Conservation (phyloP, 352 stramenopile genomes). For the Globisporangium splendens region DNA sequence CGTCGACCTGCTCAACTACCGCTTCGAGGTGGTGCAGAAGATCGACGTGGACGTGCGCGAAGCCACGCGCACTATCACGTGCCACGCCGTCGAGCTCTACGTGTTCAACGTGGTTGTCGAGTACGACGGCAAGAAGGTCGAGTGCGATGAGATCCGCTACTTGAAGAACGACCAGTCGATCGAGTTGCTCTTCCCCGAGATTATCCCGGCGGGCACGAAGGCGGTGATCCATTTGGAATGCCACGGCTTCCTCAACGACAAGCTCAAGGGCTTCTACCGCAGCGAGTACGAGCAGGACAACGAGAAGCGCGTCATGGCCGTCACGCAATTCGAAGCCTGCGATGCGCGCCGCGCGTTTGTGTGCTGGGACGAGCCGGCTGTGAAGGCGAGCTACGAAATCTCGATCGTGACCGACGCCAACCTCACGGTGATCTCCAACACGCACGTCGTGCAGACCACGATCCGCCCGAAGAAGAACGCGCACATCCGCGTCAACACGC, state of each 20-base stretch:
- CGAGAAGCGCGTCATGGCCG: slow-evolving; percentile 93
- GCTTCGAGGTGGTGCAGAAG: slow-evolving; percentile 65
- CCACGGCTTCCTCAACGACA: slow-evolving; percentile 83
- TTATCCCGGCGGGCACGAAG: slow-evolving; percentile 26
- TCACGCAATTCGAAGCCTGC: slow-evolving; percentile 81
- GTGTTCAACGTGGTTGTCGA: slow-evolving; percentile 66
- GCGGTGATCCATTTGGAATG: slow-evolving; percentile 46
- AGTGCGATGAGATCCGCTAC: slow-evolving; percentile 57
- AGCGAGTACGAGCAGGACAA: slow-evolving; percentile 90
- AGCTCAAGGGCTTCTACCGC: slow-evolving; percentile 97
- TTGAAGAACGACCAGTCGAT: slow-evolving; percentile 50
- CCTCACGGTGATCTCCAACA: slow-evolving; percentile 95
- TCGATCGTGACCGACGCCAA: slow-evolving; percentile 86
- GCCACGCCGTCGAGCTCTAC: slow-evolving; percentile 94
- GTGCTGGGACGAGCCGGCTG: slow-evolving; percentile 97
- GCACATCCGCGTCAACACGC: slow-evolving; percentile 40
- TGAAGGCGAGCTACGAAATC: slow-evolving; percentile 95
- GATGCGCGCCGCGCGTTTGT: slow-evolving; percentile 94
- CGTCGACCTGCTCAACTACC: slow-evolving; percentile 67
- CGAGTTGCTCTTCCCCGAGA: slow-evolving; percentile 42
- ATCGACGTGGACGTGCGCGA: slow-evolving; percentile 62
- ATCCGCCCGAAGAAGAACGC: slow-evolving; percentile 57
- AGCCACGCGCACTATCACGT: slow-evolving; percentile 75
- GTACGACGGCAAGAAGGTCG: slow-evolving; percentile 34
- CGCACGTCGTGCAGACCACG: slow-evolving; percentile 89